Conservation (phyloP, 2,329 filamentous ascomycete genomes). For the Xylaria multiplex region DNA sequence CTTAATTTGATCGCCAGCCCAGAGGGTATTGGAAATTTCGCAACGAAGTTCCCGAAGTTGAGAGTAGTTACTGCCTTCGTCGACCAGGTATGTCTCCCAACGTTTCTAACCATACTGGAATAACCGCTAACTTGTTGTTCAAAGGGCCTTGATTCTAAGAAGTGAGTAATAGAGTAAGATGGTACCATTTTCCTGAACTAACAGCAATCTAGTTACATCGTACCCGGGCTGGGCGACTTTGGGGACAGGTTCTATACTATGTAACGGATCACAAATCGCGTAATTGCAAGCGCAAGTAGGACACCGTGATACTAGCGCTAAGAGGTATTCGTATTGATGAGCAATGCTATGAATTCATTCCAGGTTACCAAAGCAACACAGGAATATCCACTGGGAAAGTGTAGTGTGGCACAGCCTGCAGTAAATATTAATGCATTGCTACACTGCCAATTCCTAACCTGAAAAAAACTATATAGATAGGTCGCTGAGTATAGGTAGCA, state of each 20-base stretch:
- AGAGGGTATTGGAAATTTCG: slow-evolving; percentile 89
- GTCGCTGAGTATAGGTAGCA: slow-evolving; percentile 84
- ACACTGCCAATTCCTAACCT: background rate
- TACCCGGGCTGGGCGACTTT: slow-evolving; percentile 93
- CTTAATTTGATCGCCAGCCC: slow-evolving; percentile 98
- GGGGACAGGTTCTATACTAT: slow-evolving; percentile 96
- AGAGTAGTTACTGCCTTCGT: slow-evolving; percentile 96
- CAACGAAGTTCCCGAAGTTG: slow-evolving; percentile 86
- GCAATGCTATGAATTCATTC: background rate
- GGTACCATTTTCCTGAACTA: slow-evolving; percentile 45
- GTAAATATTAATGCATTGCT: background rate
- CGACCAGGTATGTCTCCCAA: slow-evolving; percentile 70
- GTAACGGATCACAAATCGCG: slow-evolving; percentile 52
- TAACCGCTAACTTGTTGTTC: slow-evolving; percentile 41
- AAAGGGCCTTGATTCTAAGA: slow-evolving; percentile 92
- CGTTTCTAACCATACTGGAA: background rate
- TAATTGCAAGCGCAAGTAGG: slow-evolving; percentile 13
- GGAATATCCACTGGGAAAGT: background rate
- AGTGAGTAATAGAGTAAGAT: slow-evolving; percentile 66
- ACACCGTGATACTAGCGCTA: slow-evolving; percentile 6
- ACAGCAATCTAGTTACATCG: slow-evolving; percentile 80
- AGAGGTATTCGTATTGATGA: slow-evolving; percentile 3
- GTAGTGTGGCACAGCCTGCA: slow-evolving; percentile 7
- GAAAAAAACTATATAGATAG: slow-evolving; percentile 42
- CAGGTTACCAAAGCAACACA: background rate